Conservation (phyloP, 148 eudicot genomes). For the Rhododendron griersonianum region DNA sequence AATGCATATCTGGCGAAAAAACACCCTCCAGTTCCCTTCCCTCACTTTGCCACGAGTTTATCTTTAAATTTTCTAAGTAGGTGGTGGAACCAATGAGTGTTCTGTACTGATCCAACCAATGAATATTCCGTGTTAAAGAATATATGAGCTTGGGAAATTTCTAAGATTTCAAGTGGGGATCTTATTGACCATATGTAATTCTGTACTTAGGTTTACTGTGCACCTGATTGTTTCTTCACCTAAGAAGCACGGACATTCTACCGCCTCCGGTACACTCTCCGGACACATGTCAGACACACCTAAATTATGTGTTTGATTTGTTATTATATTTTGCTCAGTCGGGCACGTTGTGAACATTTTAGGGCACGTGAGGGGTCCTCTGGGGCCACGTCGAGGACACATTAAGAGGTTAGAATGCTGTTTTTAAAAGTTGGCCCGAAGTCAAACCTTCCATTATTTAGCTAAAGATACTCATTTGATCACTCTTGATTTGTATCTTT, state of each 20-base stretch:
- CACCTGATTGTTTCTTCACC: not conserved
- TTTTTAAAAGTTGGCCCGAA: not conserved
- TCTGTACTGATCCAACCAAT: not conserved
- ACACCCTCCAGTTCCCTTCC: not conserved
- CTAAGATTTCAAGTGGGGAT: not conserved
- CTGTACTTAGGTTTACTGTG: not conserved
- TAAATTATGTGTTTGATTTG: not conserved
- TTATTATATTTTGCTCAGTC: not conserved
- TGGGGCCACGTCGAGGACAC: not conserved
- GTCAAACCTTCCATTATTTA: not conserved
- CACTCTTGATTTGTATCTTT: not conserved
- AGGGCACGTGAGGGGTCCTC: not conserved
- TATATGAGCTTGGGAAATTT: not conserved
- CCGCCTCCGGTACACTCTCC: not conserved
- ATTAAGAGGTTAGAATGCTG: not conserved
- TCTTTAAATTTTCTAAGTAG: not conserved
- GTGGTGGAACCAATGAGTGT: not conserved
- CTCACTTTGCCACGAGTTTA: not conserved
- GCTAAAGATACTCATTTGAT: not conserved
- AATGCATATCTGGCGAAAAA: not conserved
- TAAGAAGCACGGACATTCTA: not conserved
- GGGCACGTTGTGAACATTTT: not conserved
- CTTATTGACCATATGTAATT: not conserved
- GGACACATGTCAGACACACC: not conserved
- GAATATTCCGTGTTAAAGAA: not conserved